Conservation (phyloP, 2,329 filamentous ascomycete genomes). For the Ceratocystis papillata region DNA sequence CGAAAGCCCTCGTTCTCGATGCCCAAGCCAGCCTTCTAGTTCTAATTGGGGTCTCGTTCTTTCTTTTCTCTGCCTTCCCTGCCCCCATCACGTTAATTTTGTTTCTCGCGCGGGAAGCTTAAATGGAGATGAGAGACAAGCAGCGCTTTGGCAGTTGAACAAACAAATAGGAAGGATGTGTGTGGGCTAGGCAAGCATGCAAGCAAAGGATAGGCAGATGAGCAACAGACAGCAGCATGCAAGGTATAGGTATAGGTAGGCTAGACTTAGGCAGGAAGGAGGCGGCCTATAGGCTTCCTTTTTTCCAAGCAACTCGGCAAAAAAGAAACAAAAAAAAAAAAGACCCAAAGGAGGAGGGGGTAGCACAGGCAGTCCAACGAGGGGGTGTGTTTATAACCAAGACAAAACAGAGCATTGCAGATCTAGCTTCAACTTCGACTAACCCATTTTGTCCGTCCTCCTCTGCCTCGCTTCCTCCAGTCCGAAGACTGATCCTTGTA, state of each 20-base stretch:
- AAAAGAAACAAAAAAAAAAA: background rate
- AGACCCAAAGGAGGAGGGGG: background rate
- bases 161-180: background rate
- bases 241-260: too few species aligned
- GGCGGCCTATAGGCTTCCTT: too few species aligned
- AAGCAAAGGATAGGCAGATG: background rate
- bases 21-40: background rate
- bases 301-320: too few species aligned
- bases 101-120: constrained; percentile 6
- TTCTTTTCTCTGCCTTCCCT: background rate
- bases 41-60: background rate
- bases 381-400: background rate
- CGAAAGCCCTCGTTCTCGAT: too few species aligned
- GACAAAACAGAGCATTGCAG: background rate
- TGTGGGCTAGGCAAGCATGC: background rate
- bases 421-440: too few species aligned
- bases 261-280: too few species aligned
- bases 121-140: background rate
- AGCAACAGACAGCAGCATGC: background rate
- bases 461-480: background rate
- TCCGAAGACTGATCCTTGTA: background rate
- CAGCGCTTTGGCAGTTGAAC: background rate
- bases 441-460: too few species aligned
- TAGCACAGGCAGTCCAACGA: background rate
- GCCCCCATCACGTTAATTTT: background rate